Evolutionary conservation across 2,329 filamentous ascomycete species (phyloP), one percentile per base, ranked within the genome.

Genomic region (Ascochyta rabiei): DNA sequence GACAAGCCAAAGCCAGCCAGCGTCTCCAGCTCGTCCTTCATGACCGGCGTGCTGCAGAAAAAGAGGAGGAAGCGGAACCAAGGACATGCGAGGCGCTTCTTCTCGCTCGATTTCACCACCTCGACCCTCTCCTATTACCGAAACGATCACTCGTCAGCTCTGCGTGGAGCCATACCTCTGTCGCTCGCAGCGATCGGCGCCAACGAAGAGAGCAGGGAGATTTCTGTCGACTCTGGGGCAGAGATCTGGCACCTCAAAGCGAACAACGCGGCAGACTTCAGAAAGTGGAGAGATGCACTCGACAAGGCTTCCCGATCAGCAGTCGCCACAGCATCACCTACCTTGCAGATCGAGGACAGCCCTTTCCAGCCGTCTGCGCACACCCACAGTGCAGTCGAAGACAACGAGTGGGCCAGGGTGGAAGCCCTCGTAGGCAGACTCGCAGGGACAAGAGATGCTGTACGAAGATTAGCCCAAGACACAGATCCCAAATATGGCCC

Each of bases 91-190:
- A 86, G 91, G 52, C 86, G 95, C 33, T 99, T 95, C 81, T 99
- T 99, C 77, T 97, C 93, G 0, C 82, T 99, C 49, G 95, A 99
- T 74, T 98, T 93, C 72, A 92, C 89, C 4, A 93, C 93, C 0
- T 96, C 90, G 58, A 98, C 95, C 0, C 80, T 99, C 28, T 98
- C 95, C 0, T 99, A 99, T 78, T 99, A 97, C 73, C 90, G 96
- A 71, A 95, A 93, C 73, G 89, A 91, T 40, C 93, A 96, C 70
- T 96, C 93, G 5, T 96, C 93, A 6, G 92, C 93, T 1, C 81
- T 99, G 38, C 86, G 95, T 56, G 95, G 95, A 16, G 92, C 95
- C 7, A 95, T 99, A 46, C 95, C 95, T 0, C 82, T 99, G 8
- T 95, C 91, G 23, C 79, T 99, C 46, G 95, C 95, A 15, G 95